Evolutionary conservation across 495 filamentous ascomycete species (phyloP), one percentile per base, ranked within the genome.

Genomic region (Hyaloscypha hepaticicola): DNA sequence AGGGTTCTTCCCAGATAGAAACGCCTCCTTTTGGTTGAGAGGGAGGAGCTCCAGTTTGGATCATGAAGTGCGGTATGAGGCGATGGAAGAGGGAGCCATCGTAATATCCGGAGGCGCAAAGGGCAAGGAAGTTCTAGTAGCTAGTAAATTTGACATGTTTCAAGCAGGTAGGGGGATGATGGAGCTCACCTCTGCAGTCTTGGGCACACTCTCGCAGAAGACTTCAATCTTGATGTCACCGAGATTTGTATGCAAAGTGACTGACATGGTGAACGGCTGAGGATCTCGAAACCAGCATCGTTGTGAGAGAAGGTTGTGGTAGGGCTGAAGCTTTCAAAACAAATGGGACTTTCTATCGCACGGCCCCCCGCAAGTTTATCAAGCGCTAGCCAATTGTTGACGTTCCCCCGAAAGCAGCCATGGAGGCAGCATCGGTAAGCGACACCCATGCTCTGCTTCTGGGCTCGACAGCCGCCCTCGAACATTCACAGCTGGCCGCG

Each of bases 171-270:
- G 56, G 25, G 25, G 12, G 24, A 14, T 48, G n/a, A 51, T 5
- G 34, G 21, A 51, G 38, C 68, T 53, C 79, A 88, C 88, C 74
- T 93, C 88, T 61, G 91, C 87, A 2, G 96, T 97, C 75, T 96
- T 88, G 57, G 95, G 95, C 28, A 96, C 91, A 70, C 88, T 87
- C 78, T 96, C 92, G 79, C 94, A 97, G 79, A 97, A 98, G 60
- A 99, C 79, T 74, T 99, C 95, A 74, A 98, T 86, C 77, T 98
- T 99, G 72, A 99, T 83, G 76, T 94, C 90, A 68, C 95, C 95
- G 60, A 88, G 83, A 21, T 87, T 90, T 49, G 95, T 99, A 79
- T 97, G 92, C 12, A 99, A 84, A 76, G 95, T 85, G 67, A 84
- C 79, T 25, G 83, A 85, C 85, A 87, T 87, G 65, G 49, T 74